Evolutionary conservation across 2,329 filamentous ascomycete genomes (phyloP).

Genomic region (Tympanopsis confertula): DNA sequence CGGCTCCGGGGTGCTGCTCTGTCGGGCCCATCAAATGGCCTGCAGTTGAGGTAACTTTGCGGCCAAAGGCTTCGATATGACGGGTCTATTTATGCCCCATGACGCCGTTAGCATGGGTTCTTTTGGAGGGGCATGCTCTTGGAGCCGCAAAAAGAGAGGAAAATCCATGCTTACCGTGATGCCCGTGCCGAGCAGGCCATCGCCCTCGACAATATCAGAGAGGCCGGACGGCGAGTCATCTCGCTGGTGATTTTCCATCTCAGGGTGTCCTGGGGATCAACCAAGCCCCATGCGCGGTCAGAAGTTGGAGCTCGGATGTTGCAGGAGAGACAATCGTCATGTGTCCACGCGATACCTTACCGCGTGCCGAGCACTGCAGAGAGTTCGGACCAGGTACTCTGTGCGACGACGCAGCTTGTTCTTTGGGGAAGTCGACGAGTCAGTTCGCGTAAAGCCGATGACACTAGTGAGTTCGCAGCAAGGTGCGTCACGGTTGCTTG

Average conservation of each 20-base stretch:
- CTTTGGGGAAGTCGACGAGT: no score
- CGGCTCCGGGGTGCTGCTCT: constrained; percentile 32
- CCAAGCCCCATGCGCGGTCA: not conserved
- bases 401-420: no score
- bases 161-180: constrained; percentile 5
- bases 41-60: constrained; percentile 63
- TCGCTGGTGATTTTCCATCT: not conserved
- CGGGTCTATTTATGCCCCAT: constrained; percentile 33
- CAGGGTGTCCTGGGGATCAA: not conserved
- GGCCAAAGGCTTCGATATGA: constrained; percentile 58
- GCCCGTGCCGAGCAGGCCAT: not conserved
- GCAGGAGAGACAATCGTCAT: no score
- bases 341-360: no score
- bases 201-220: not conserved
- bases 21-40: constrained; percentile 51
- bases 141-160: constrained; percentile 6
- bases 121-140: constrained; percentile 5
- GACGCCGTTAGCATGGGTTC: not conserved
- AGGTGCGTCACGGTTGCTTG: no score
- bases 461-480: no score
- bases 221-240: not conserved
- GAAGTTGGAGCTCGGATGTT: no score
- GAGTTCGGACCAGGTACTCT: no score
- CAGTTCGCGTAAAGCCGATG: no score
- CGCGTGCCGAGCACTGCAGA: no score